phyloP scores from a whole-genome alignment of 164 flowering plant genomes.

The Chimonanthus salicifolius region DNA sequence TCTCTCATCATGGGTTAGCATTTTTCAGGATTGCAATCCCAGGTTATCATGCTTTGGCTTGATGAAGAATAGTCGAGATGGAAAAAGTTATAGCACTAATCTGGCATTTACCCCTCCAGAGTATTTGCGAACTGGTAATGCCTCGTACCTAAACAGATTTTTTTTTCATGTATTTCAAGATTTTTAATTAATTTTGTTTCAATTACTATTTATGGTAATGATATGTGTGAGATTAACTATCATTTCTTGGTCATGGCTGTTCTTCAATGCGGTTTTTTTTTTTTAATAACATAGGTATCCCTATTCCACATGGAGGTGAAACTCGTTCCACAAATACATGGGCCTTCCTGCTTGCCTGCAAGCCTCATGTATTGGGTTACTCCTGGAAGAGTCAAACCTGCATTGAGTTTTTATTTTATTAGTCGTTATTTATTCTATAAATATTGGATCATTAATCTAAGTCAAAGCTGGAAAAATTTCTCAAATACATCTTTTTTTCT shows the following conservation, averaged over 20 bases:
- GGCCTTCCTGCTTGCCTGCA: too few relatives aligned
- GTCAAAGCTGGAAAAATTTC: too few relatives aligned
- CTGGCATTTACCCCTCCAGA: slow-evolving; percentile 93
- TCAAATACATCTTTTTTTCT: too few relatives aligned
- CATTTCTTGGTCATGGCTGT: neutral
- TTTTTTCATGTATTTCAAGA: slow-evolving; percentile 1
- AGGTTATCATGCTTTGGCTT: slow-evolving; percentile 86
- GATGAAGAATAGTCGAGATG: slow-evolving; percentile 94
- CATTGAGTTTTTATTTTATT: too few relatives aligned
- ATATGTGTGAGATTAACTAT: too few relatives aligned
- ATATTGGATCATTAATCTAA: too few relatives aligned
- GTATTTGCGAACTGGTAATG: slow-evolving; percentile 73
- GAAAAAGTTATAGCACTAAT: slow-evolving; percentile 88
- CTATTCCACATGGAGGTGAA: too few relatives aligned
- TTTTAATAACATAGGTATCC: too few relatives aligned
- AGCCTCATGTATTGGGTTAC: too few relatives aligned
- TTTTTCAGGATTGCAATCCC: slow-evolving; percentile 68
- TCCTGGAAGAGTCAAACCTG: too few relatives aligned
- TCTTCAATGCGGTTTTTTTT: neutral
- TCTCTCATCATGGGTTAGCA: slow-evolving; percentile 13
- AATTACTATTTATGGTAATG: neutral
- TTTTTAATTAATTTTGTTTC: neutral
- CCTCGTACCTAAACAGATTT: neutral
- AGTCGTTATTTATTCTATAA: too few relatives aligned
- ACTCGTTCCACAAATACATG: too few relatives aligned